Conservation (phyloP, 2,329 filamentous ascomycete species). For the Lachnellula willkommii region DNA sequence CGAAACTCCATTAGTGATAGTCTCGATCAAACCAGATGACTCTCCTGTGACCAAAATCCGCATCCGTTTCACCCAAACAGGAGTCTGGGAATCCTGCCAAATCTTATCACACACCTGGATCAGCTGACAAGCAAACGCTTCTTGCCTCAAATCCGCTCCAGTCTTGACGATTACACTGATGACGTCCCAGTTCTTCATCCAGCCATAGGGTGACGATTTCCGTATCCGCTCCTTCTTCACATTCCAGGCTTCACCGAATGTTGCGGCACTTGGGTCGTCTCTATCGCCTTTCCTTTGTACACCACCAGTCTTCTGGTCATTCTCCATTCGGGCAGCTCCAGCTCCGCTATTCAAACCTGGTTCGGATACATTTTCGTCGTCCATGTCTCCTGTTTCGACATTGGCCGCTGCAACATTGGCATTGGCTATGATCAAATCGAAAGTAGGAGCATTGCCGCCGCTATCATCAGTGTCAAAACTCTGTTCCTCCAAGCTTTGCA, state of each 20-base stretch:
- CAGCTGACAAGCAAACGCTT: constrained; percentile 81
- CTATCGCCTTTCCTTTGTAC: constrained; percentile 75
- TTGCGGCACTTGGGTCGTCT: constrained; percentile 78
- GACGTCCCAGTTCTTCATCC: constrained; percentile 87
- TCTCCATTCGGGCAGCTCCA: constrained; percentile 80
- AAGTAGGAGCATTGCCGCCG: constrained; percentile 58
- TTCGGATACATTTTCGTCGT: constrained; percentile 45
- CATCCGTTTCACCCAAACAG: constrained; percentile 88
- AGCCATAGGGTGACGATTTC: constrained; percentile 77
- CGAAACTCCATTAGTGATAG: constrained; percentile 84
- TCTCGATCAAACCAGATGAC: constrained; percentile 78
- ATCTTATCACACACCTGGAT: constrained; percentile 78
- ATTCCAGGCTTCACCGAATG: constrained; percentile 82
- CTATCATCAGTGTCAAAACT: constrained; percentile 71
- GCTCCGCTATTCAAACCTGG: constrained; percentile 57
- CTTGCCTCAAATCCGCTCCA: constrained; percentile 74
- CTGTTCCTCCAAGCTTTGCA: constrained; percentile 82
- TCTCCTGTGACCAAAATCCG: constrained; percentile 81
- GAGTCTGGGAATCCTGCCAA: constrained; percentile 67
- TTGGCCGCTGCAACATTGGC: constrained; percentile 50
- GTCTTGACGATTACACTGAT: constrained; percentile 86
- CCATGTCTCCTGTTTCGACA: constrained; percentile 47
- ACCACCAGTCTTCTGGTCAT: constrained; percentile 80
- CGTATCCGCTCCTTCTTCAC: constrained; percentile 79
- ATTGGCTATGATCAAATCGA: constrained; percentile 77